Base-by-base conservation (phyloP, 2,329 filamentous ascomycete genomes). In the Dactylella cylindrospora region DNA sequence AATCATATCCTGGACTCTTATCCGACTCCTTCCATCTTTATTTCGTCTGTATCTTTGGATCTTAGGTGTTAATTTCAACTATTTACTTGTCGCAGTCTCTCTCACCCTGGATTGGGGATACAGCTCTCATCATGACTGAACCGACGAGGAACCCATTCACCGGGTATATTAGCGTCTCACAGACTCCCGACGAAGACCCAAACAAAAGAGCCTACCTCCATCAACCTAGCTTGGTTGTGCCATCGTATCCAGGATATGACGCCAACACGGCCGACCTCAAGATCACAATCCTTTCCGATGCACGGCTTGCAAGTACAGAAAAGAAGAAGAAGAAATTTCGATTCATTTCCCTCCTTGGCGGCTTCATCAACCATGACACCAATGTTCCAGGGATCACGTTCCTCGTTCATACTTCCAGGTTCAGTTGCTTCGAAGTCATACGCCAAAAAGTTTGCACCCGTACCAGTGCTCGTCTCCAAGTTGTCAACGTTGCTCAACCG, bases 181-280 rank as follows among this genome's bases (percentile, higher is more conserved):
- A n/a, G n/a, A n/a, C n/a, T n/a, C n/a, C n/a, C n/a, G n/a, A n/a
- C n/a, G n/a, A n/a, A n/a, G n/a, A n/a, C n/a, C n/a, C n/a, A n/a
- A n/a, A n/a, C n/a, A n/a, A n/a, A n/a, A n/a, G n/a, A 45, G 12
- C 12, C 41, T 9, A 17, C 28, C 9, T 22, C 1, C 12, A 19
- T 45, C 25, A n/a, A n/a, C n/a, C 35, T n/a, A 35, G 44, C 13
- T 36, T 57, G 19, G 38, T 36, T 2, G 26, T 57, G 5, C 52
- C 52, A 4, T 38, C 25, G 22, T 57, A 43, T 22, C 36, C 43
- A 1, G 8, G n/a, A 17, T 57, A 57, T 38, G 13, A 57, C n/a
- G 29, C 39, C 10, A 38, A 49, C 5, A 43, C 43, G 1, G 52
- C 52, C 29, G 44, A 57, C 20, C 36, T 57, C 26, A 57, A 57